Evolutionary conservation across 805 yeast species (phyloP), one percentile per base, ranked within the genome.

Genomic region (Saccharomycopsis vini): DNA sequence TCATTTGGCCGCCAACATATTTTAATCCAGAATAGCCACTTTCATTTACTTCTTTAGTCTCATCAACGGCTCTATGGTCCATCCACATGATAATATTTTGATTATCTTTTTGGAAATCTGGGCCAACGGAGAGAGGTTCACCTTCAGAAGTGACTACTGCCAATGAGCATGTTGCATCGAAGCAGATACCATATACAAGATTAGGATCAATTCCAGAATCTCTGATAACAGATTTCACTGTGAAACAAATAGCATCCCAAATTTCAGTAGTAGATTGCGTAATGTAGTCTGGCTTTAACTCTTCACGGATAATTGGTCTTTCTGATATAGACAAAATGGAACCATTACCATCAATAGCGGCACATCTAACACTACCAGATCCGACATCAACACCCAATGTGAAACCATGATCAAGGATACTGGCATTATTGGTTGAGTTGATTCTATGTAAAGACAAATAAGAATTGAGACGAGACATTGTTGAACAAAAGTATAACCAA

Each of bases 331-430:
- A 81, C 40, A 86, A 63, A 42, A 92, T 88, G 36, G 82, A 79
- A 39, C 97, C 97, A 34, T 72, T 67, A 54, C 78, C 74, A 60
- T 89, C 92, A 50, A 90, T 85, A 13, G 92, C 68, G 55, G 95
- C 90, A 4, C 97, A 97, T 51, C 98, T 71, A 4, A 96, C 97
- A 2, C 95, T 84, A 13, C 97, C 98, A 0, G 97, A 89, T n/a
- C 98, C 98, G 21, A 92, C 94, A 58, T 86, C 95, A 5, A 86
- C 88, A 43, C 95, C 95, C 44, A 86, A 74, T 56, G 78, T 85
- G 60, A 63, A 66, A 9, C 46, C 47, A 30, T 46, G 43, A 30
- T 49, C 50, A 44, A 48, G 36, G 29, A 43, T 24, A 16, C 36
- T 43, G 40, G 38, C 28, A 18, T 40, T 32, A 30, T 29, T 39